phyloP scores from a whole-genome alignment of 768 basidiomycete genomes.

The Amanita rubescens region DNA sequence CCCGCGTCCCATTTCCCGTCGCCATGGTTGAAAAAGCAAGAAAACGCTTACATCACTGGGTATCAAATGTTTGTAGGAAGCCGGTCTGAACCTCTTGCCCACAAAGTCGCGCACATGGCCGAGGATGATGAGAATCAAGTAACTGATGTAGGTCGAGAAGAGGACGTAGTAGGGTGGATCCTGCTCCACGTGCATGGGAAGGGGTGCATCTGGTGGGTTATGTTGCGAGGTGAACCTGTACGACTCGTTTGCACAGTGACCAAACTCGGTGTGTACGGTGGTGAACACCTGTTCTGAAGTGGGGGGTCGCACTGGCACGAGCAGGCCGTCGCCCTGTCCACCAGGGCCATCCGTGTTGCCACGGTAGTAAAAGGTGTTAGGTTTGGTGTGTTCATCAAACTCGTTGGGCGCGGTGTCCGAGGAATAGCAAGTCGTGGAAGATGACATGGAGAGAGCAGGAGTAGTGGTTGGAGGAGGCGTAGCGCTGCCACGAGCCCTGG shows the following conservation, averaged over 20 bases:
- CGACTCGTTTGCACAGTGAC: slow-evolving; percentile 74
- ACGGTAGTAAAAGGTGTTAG: slow-evolving; percentile 4
- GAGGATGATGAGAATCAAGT: slow-evolving; percentile 83
- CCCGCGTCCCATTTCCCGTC: no score
- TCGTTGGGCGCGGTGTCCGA: slow-evolving; percentile 62
- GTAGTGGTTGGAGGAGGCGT: slow-evolving; percentile 48
- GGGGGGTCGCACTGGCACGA: slow-evolving; percentile 58
- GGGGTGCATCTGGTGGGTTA: slow-evolving; percentile 32
- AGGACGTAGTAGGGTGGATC: slow-evolving; percentile 93
- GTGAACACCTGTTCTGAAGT: slow-evolving; percentile 74
- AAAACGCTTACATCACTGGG: slow-evolving; percentile 65
- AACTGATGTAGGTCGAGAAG: slow-evolving; percentile 87
- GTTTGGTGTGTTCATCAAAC: slow-evolving; percentile 29
- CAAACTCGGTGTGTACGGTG: slow-evolving; percentile 87
- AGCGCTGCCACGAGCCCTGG: slow-evolving; percentile 45
- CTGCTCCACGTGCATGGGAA: slow-evolving; percentile 54
- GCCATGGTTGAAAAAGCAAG: slow-evolving; percentile 5
- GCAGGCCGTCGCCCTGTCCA: slow-evolving; percentile 40
- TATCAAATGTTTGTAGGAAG: slow-evolving; percentile 74
- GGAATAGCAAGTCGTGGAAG: slow-evolving; percentile 60
- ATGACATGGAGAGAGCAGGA: slow-evolving; percentile 68
- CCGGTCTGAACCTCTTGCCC: slow-evolving; percentile 72
- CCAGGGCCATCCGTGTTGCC: not conserved
- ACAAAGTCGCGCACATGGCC: slow-evolving; percentile 95
- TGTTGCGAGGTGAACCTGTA: slow-evolving; percentile 68